Evolutionary conservation across 1,284 basidiomycete genomes (phyloP).

Genomic region (Austroboletus novae-zelandiae): DNA sequence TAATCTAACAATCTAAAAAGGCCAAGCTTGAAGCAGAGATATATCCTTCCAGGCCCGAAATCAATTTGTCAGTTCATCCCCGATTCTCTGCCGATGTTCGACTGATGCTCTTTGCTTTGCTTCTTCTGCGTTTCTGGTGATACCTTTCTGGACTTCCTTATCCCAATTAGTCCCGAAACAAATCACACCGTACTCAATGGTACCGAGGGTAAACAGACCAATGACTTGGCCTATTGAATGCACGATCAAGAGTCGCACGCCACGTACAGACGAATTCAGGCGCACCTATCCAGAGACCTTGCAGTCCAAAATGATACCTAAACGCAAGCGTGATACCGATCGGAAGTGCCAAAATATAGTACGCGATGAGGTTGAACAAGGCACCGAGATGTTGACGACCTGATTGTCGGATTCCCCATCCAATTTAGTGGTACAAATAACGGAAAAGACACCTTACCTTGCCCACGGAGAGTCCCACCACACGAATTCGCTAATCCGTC

Average conservation of each 20-base stretch:
- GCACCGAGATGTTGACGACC: slow-evolving; percentile 76
- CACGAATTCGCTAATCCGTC: slow-evolving; percentile 74
- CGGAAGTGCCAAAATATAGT: slow-evolving; percentile 72
- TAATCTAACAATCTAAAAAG: too few relatives aligned
- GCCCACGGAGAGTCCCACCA: slow-evolving; percentile 67
- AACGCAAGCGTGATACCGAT: slow-evolving; percentile 72
- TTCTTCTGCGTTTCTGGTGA: slow-evolving; percentile 50
- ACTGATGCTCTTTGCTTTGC: slow-evolving; percentile 37
- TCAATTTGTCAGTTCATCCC: slow-evolving; percentile 18
- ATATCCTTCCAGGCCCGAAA: too few relatives aligned
- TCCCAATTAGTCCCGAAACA: slow-evolving; percentile 69
- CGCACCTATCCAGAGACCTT: slow-evolving; percentile 69
- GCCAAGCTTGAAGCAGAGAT: too few relatives aligned
- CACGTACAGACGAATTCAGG: background rate
- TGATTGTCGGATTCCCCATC: slow-evolving; percentile 17
- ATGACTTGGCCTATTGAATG: slow-evolving; percentile 59
- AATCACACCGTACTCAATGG: slow-evolving; percentile 65
- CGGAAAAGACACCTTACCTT: slow-evolving; percentile 39
- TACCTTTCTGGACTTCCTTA: slow-evolving; percentile 52
- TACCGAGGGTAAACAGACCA: slow-evolving; percentile 65
- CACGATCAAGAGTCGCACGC: background rate
- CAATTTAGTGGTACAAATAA: slow-evolving; percentile 3
- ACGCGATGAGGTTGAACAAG: slow-evolving; percentile 71
- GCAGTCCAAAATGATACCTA: slow-evolving; percentile 48
- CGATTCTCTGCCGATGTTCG: slow-evolving; percentile 15